Evolutionary conservation across 805 yeast genomes (phyloP).

Genomic region (Lipomyces kockii): DNA sequence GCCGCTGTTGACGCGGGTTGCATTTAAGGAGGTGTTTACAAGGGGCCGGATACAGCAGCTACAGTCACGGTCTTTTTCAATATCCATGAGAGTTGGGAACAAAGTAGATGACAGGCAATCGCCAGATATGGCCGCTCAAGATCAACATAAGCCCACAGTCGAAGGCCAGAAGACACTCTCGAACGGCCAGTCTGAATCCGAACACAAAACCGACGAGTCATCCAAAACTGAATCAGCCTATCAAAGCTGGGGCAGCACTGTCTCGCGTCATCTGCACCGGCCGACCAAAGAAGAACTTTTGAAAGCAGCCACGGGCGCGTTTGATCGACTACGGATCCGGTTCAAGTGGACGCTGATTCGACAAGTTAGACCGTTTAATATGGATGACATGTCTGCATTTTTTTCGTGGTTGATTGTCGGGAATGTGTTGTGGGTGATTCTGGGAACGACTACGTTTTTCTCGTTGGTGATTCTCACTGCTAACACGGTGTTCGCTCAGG

Average conservation of each 20-base stretch:
- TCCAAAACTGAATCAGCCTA: neutral
- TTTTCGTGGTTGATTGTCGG: slow-evolving; percentile 92
- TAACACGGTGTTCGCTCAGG: slow-evolving; percentile 84
- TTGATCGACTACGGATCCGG: slow-evolving; percentile 53
- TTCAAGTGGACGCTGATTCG: slow-evolving; percentile 76
- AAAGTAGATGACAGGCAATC: neutral
- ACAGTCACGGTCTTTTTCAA: neutral
- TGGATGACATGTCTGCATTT: slow-evolving; percentile 90
- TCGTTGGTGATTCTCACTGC: slow-evolving; percentile 75
- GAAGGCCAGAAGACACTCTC: neutral
- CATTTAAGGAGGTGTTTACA: neutral
- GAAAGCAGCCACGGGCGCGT: slow-evolving; percentile 50
- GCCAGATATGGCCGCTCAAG: neutral
- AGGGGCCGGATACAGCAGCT: neutral
- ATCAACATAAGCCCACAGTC: neutral
- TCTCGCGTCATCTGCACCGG: slow-evolving; percentile 32
- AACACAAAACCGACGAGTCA: neutral
- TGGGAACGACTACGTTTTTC: slow-evolving; percentile 92
- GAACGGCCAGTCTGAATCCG: neutral
- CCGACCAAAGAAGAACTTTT: slow-evolving; percentile 51
- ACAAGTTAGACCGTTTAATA: slow-evolving; percentile 81
- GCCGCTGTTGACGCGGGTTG: neutral
- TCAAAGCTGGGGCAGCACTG: slow-evolving; percentile 29
- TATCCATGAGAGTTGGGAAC: neutral
- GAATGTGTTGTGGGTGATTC: slow-evolving; percentile 72